Base-by-base conservation (phyloP, 106 monocot species). In the Dendrobium catenatum region DNA sequence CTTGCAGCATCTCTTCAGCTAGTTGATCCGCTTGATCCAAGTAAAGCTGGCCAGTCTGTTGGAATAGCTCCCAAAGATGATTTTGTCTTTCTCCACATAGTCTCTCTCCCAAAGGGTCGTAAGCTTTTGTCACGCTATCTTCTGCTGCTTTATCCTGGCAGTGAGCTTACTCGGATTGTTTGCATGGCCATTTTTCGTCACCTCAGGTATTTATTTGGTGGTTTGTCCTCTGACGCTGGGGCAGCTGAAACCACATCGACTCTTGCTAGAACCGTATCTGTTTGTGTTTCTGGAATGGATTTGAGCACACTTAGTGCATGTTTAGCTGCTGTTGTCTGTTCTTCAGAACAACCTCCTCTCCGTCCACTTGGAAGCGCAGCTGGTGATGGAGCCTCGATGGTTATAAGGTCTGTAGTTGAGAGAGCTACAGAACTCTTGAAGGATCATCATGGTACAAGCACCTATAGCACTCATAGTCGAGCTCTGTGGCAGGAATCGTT, bases 101-200 rank as follows among this genome's bases (percentile, higher is more conserved):
- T 77, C 29, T 88, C 85, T 72, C 85, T 88, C 31, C 82, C 85
- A 6, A 88, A 88, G 79, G 88, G 88, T 68, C 76, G 85, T 0
- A 88, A 88, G 58, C 80, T 88, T 15, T 41, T 88, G 40, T 88
- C 85, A 13, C 85, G 85, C 31, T 88, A 82, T 77, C 88, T 88
- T 41, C 79, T 77, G 47, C 72, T 85, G 31, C 85, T 85, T 55
- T 41, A 79, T 42, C 82, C 82, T 4, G 79, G 85, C 77, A 85
- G 77, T 29, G 85, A 82, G 51, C 80, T 82, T 3, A 78, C 73
- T 51, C 80, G 88, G 19, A 82, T 88, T 72, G 85, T 85, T 51
- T 88, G 85, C 82, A 88, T 88, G 88, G 82, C 85, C 27, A 85
- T 88, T 76, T 88, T 88, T 68, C 82, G 87, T 19, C 87, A 88